Evolutionary conservation across 768 basidiomycete species (phyloP), one percentile per base, ranked within the genome.

Genomic region (Strobilomyces dryophilus): DNA sequence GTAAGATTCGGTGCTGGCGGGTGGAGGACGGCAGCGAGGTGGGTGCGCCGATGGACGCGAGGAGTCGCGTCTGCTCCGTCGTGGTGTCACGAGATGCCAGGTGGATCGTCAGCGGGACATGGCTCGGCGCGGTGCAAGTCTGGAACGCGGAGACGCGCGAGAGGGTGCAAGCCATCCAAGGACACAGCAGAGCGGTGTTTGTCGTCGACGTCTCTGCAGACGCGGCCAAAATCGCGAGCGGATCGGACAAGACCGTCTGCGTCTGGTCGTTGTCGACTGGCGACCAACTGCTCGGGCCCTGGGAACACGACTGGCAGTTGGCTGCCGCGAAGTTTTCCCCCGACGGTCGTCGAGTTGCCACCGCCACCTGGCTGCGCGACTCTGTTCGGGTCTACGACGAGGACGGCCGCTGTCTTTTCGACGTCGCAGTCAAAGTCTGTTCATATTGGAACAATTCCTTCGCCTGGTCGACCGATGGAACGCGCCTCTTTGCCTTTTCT

Each of bases 341-440:
- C n/a, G n/a, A n/a, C n/a, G n/a, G n/a, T n/a, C n/a, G n/a, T 58
- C 14, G 57, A 44, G 4, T 58, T 2, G 54, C 55, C 2, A 41
- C 47, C 3, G 45, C 47, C 1, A 18, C 34, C 5, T 39, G 5
- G 12, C 4, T 1, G 5, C 7, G 2, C 1, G 2, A n/a, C 2
- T 47, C 18, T 9, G n/a, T 52, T 11, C 46, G 37, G 4, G 15
- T 52, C 21, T 57, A 46, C 4, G 35, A 50, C 21, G 20, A 18
- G 3, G 6, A 27, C 2, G 36, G 37, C 17, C 8, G 6, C 5
- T 20, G 35, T 3, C 24, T 51, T 11, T 17, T 29, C 18, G 26
- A 56, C 20, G 8, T 24, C 3, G 20, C 35, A 2, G n/a, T 57
- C 26, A 3, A 11, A 40, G 45, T 36, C 37, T n/a, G 5, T 4